Base-by-base conservation (phyloP, 2,329 filamentous ascomycete species). In the Ophiocordyceps camponoti-floridani region DNA sequence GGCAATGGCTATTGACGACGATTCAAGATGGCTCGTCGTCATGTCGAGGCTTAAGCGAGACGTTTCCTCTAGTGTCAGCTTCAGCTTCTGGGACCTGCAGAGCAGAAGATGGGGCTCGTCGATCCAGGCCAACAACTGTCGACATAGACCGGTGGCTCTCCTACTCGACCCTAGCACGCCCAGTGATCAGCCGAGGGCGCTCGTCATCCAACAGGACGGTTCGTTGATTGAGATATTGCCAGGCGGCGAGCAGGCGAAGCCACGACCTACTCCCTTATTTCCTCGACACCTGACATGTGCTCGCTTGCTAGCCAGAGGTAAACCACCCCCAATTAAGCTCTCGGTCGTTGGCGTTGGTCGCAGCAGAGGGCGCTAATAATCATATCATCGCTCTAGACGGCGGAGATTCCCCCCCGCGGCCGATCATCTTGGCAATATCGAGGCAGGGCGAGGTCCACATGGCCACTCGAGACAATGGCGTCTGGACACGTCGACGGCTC, bases 161-260 rank as follows among this genome's bases (percentile, higher is more conserved):
- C 76, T 79, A 47, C 86, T 87, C 51, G 67, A 67, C 0, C 60
- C 66, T 6, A 58, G 59, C 26, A 58, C 60, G 23, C 53, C 53
- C 19, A 53, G 56, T 14, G 46, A 56, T 1, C 56, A 64, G 1
- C 67, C 69, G 1, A 64, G 67, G 11, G 58, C 86, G 1, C 56
- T 84, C 9, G 55, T 85, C 8, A 68, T 86, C 6, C 75, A 74
- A 33, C 69, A 73, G 14, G 77, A 81, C 44, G 83, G 82, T 0
- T 66, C 68, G 3, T 62, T 86, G 54, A 69, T 68, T 0, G 77
- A 82, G 52, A 58, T 81, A 11, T 40, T 46, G 19, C 46, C 47
- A 26, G 65, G 67, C 23, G 23, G 23, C 43, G 60, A 72, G 14
- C 68, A 67, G 14, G 62, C 58, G 4, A 59, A 54, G 23, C 44